Evolutionary conservation across 2,329 filamentous ascomycete species (phyloP).

Genomic region (Neophaeococcomyces aloes): DNA sequence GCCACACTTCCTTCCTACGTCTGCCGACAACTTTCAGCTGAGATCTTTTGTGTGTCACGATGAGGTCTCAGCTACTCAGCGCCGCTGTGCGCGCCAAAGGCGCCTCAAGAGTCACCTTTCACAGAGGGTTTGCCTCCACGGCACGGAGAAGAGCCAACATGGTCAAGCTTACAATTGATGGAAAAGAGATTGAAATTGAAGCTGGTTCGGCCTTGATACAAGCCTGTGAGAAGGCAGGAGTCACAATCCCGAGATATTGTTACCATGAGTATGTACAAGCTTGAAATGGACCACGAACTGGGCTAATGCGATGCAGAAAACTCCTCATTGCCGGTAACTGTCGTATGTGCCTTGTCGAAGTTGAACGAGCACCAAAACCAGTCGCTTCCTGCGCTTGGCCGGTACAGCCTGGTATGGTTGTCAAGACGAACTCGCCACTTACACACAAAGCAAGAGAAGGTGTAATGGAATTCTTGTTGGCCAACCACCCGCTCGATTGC

Average conservation of each 20-base stretch:
- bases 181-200: conserved; percentile 97
- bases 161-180: conserved; percentile 95
- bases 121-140: conserved; percentile 74
- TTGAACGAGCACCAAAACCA: conserved; percentile 90
- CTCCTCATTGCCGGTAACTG: conserved; percentile 99
- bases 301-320: conserved; percentile 49
- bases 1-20: conserved; percentile 1
- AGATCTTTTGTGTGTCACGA: conserved; percentile 32
- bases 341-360: conserved; percentile 98
- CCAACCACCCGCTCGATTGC: conserved; percentile 93
- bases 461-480: conserved; percentile 96
- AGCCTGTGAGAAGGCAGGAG: conserved; percentile 95
- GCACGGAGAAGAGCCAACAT: conserved; percentile 65
- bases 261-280: conserved; percentile 74
- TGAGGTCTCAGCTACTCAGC: conserved; percentile 56
- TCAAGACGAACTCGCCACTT: conserved; percentile 94
- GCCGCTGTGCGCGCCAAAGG: conserved; percentile 46
- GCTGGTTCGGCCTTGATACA: conserved; percentile 96
- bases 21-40: conserved; percentile 15
- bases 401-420: conserved; percentile 95
- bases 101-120: conserved; percentile 45
- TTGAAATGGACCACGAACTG: conserved; percentile 7
- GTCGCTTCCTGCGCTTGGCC: conserved; percentile 98
- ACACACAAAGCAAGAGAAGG: conserved; percentile 97
- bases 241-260: conserved; percentile 89